A percentile compares a stretch with the other conserved stretches of the same genome.
phyloP scores from a whole-genome alignment of 768 basidiomycete genomes.

The Macrocybe gigantea region DNA sequence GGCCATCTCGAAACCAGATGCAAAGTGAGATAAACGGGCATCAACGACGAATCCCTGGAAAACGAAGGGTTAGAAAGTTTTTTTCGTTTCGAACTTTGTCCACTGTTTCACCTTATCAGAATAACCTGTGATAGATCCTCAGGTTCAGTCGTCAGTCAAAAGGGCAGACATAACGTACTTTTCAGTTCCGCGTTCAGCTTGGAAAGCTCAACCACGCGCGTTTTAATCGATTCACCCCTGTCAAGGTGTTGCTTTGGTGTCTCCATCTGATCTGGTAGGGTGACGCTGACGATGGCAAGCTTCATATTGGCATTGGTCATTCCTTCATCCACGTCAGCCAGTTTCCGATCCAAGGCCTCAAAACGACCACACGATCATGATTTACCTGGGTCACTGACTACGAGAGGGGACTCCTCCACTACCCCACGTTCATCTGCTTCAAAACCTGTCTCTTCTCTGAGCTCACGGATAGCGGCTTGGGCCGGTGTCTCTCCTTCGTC shows the following conservation, averaged over 20 bases:
- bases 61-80: constrained; percentile 1
- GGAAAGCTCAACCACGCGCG: constrained; percentile 60
- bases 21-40: constrained; percentile 73
- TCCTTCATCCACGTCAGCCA: constrained; percentile 35
- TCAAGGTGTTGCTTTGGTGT: constrained; percentile 74
- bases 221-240: constrained; percentile 79
- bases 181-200: constrained; percentile 59
- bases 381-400: constrained; percentile 69
- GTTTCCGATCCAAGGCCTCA: constrained; percentile 2
- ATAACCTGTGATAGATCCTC: constrained; percentile 38
- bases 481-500: constrained; percentile 82
- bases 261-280: constrained; percentile 60
- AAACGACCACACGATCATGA: background rate
- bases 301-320: constrained; percentile 96
- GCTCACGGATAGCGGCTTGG: constrained; percentile 78
- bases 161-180: constrained; percentile 38
- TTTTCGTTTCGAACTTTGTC: background rate
- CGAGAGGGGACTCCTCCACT: constrained; percentile 54
- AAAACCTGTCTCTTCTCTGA: constrained; percentile 92
- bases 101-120: constrained; percentile 40
- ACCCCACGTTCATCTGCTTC: constrained; percentile 37
- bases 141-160: constrained; percentile 4
- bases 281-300: constrained; percentile 67
- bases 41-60: constrained; percentile 62
- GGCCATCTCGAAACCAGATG: constrained; percentile 60